Base-by-base conservation (phyloP, 2,329 filamentous ascomycete species). In the Septoria petroselini region DNA sequence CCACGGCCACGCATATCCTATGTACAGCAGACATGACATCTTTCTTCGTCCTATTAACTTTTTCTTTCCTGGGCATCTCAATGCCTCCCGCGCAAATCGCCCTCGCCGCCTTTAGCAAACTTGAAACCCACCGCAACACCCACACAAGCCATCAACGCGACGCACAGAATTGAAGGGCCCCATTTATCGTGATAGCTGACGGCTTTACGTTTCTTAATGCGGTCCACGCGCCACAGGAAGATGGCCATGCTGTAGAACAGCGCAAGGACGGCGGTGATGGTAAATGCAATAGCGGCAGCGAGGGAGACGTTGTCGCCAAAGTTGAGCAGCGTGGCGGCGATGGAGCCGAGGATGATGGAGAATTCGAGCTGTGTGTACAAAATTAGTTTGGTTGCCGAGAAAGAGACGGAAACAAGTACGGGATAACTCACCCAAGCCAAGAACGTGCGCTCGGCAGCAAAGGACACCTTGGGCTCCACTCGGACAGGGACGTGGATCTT, bases 401-500 rank as follows among this genome's bases (percentile, higher is more conserved):
- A 34, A n/a, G 1, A 7, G 6, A 35, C 21, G 9, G 8, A 17
- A 12, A 8, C 9, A 15, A 25, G 11, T 19, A 19, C 19, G 73
- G 9, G 11, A 9, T 38, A 37, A 65, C 82, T 73, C 72, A 86
- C 84, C 90, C 93, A 98, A 56, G 89, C 88, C 50, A 98, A 79
- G 72, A 96, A 98, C 1, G 93, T 98, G 58, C 93, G 82, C 71
- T 98, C 93, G 1, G 90, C 91, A 17, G 93, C 93, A 67, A 98
- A 95, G 70, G 90, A 95, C 42, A 98, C 93, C 73, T 98, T 98
- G 27, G 93, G 93, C 70, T 98, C 93, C 27, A 98, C 91, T 41
- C 93, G 84, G 48, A 97, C 85, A 11, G 91, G 91, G 18, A 98
- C 93, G 64, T 97, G 91, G 52, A 98, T 97, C 69, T 88, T 72